Base-by-base conservation (phyloP, 2,329 filamentous ascomycete species). In the Ophiostoma populinum region DNA sequence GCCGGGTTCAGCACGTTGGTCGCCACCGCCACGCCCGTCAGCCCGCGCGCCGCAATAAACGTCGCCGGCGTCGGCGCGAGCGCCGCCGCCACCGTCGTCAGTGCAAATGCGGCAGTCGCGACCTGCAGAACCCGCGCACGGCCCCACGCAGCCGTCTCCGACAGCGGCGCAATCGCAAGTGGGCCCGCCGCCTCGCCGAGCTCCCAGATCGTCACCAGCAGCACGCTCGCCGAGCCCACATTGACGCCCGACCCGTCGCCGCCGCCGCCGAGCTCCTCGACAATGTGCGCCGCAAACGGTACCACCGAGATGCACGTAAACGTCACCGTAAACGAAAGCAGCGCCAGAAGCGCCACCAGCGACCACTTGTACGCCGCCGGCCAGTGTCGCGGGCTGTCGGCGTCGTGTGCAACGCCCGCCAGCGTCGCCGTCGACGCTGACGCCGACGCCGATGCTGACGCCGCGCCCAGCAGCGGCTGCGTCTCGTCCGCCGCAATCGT, bases 41-140 rank as follows among this genome's bases (percentile, higher is more conserved):
- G 65, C 53, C 80, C 80, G 16, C 77, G 67, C 18, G 79, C 58
- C 12, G 77, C 61, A 24, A 81, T 56, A 3, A 83, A 56, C 1
- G 68, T 65, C 25, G 57, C 55, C 37, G 75, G 70, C 43, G 67
- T 74, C 11, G 28, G 36, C 9, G 40, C 40, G 12, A 63, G 45
- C 1, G 63, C 47, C 5, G 42, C 41, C 4, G 63, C 47, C 2
- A 62, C 46, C 25, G 63, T 70, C 27, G 63, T 55, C 1, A 48
- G 36, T 35, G 68, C 62, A 51, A 69, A 68, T 28, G 65, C 50
- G 6, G 57, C 39, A 45, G 70, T 73, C 47, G 60, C 62, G 6
- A 47, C 49, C 48, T 70, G 65, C 44, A 74, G 58, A 34, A 75
- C 60, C 5, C 59, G 57, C 38, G 63, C 60, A 1, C 70, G 63